Base-by-base conservation (phyloP, 192 early-diverging fungal genomes). In the Rhizophagus sp. region DNA sequence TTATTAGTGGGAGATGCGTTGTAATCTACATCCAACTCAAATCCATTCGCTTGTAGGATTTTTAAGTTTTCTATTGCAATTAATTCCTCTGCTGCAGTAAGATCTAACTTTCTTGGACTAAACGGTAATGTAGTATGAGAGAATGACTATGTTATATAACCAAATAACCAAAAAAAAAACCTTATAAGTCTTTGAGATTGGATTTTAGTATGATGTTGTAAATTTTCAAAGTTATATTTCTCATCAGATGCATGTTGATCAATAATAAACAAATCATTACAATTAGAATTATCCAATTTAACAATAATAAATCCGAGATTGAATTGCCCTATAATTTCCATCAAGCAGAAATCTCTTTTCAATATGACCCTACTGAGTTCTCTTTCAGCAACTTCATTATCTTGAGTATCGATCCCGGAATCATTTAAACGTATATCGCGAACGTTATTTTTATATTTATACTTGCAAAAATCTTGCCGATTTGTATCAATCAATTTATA, bases 191-290 rank as follows among this genome's bases (percentile, higher is more conserved):
- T 84, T 76, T 96, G 94, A 2, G 90, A 88, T 27, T 89, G 77
- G 66, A 95, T 91, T 4, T 85, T 79, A 0, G 92, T 92, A 0
- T 82, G 88, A 62, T 85, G 84, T 81, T 94, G 94, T 7, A 95
- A 82, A 0, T 85, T 88, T 85, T 99, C 98, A 86, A 95, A 99
- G 80, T 97, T 98, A 85, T 89, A 96, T 83, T 99, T 99, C 85
- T 99, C 98, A 83, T 99, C 98, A 0, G 92, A 92, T 2, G 98
- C 98, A 83, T 99, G 98, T 80, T 99, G 98, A 85, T 99, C 98
- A 71, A 99, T 90, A 61, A 99, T 96, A 82, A 95, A 98, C 10
- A 99, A 88, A 80, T 96, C 93, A 64, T 78, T 65, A 9, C 77
- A 39, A n/a, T 61, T 12, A 34, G 87, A 87, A 9, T 83, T 81